Base-by-base conservation (phyloP, 2,329 filamentous ascomycete genomes). In the Penicillium occitanis region DNA sequence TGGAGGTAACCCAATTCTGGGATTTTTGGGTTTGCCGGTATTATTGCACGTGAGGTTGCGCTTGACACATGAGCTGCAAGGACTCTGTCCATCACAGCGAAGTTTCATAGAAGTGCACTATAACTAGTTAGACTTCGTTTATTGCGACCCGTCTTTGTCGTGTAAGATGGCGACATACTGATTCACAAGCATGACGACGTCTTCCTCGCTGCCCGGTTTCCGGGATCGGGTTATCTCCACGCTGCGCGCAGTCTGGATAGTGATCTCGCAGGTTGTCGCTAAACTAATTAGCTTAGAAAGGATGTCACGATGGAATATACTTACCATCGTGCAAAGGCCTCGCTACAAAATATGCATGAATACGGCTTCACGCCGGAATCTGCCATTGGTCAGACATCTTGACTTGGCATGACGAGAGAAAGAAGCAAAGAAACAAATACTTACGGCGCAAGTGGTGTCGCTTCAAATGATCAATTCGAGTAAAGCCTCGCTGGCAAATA, bases 331-430 rank as follows among this genome's bases (percentile, higher is more conserved):
- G 81, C 79, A 71, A 82, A 82, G 1, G 79, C 73, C 61, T 80
- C 77, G 68, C 71, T 75, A 70, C 81, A 82, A 67, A 82, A 82
- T 22, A 81, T 67, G 67, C 81, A 82, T 1, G 79, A 78, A 69
- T 82, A 82, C 7, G 81, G 80, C 67, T 80, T 82, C n/a, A 81
- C 71, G 37, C 81, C 81, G 46, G 81, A 79, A 73, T 82, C 80
- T 82, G 70, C 64, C 53, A 50, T 50, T 35, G 53, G 44, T 66
- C 59, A 51, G 58, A 30, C 13, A 10, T 4, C 10, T 11, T 28
- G 37, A n/a, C 35, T 37, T 46, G 25, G 28, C 42, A 44, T 44
- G 69, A 53, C 22, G 69, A 53, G 63, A 48, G 25, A 63, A 37
- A 46, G 62, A 63, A 62, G 48, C 19, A 10, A 48, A 46, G 61